These are phyloP conservation scores for Neurospora intermedia DNA, from an alignment of 495 filamentous ascomycete genomes.

Conservation along the genomic window DNA sequence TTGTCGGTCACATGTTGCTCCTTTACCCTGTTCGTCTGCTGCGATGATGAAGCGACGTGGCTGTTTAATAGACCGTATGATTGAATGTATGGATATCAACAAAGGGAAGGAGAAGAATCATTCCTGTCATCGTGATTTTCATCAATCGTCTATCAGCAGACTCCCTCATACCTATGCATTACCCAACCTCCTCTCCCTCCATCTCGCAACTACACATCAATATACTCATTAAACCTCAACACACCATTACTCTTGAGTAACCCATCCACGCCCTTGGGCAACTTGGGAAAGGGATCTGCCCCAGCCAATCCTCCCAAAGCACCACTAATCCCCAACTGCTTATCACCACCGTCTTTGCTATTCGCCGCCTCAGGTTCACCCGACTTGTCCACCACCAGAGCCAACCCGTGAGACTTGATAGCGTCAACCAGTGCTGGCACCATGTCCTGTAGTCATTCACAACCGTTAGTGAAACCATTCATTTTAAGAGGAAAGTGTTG, in stretches of 20 bases:
- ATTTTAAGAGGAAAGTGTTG: neutral
- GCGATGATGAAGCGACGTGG: neutral
- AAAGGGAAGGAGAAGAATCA: neutral
- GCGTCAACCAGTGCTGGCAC: slow-evolving; percentile 85
- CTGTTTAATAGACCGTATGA: neutral
- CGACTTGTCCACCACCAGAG: slow-evolving; percentile 83
- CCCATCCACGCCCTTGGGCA: slow-evolving; percentile 68
- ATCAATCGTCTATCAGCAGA: neutral
- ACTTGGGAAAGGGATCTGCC: slow-evolving; percentile 34
- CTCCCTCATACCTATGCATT: neutral
- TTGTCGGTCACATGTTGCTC: neutral
- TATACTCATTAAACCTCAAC: slow-evolving; percentile 82
- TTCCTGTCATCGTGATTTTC: neutral
- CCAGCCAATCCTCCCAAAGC: neutral
- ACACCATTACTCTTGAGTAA: slow-evolving; percentile 76
- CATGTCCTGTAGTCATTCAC: slow-evolving; percentile 66
- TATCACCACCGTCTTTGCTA: slow-evolving; percentile 6
- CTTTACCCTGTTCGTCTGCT: neutral
- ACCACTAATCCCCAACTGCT: slow-evolving; percentile 5
- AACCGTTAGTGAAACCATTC: neutral
- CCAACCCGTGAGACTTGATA: slow-evolving; percentile 87
- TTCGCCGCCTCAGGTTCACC: slow-evolving; percentile 20
- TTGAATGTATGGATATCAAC: neutral
- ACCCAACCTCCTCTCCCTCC: neutral
- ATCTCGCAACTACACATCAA: slow-evolving; percentile 61